Evolutionary conservation across 768 basidiomycete species (phyloP).

Genomic region (Tylopilus plumbeoviolaceoides): DNA sequence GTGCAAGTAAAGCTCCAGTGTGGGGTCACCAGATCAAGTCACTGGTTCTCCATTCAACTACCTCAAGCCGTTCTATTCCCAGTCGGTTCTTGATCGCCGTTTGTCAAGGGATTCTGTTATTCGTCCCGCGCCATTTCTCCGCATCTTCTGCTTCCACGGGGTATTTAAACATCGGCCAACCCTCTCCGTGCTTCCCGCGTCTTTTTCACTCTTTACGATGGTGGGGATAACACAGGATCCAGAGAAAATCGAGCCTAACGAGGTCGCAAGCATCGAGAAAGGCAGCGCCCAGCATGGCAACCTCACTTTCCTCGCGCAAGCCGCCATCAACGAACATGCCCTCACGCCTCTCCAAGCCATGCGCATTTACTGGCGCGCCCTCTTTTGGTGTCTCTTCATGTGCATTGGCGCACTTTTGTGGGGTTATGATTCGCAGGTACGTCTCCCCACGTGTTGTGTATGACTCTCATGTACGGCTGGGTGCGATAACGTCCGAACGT

Average conservation of each 20-base stretch:
- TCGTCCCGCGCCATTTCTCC: not conserved
- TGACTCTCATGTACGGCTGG: not conserved
- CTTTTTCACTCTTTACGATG: slow-evolving; percentile 2
- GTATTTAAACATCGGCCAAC: not conserved
- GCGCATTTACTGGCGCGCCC: slow-evolving; percentile 22
- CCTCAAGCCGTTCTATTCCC: not conserved
- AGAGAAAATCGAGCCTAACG: slow-evolving; percentile 10
- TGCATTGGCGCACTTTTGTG: slow-evolving; percentile 23
- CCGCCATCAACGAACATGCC: slow-evolving; percentile 20
- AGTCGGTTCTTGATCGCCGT: not conserved
- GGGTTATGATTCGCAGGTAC: slow-evolving; percentile 25
- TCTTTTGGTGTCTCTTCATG: slow-evolving; percentile 24
- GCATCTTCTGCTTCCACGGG: not conserved
- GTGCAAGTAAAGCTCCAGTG: not conserved
- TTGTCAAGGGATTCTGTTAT: not conserved
- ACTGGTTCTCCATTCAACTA: not conserved
- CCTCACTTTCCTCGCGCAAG: slow-evolving; percentile 21
- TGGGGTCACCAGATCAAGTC: not conserved
- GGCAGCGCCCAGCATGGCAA: not conserved
- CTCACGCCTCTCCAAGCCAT: slow-evolving; percentile 19
- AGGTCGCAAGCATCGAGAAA: slow-evolving; percentile 9
- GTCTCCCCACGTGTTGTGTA: not conserved
- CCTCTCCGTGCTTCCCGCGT: not conserved
- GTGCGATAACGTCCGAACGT: not conserved
- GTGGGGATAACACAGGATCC: not conserved